Evolutionary conservation across 2,329 filamentous ascomycete genomes (phyloP).

Genomic region (Apiospora aurea): DNA sequence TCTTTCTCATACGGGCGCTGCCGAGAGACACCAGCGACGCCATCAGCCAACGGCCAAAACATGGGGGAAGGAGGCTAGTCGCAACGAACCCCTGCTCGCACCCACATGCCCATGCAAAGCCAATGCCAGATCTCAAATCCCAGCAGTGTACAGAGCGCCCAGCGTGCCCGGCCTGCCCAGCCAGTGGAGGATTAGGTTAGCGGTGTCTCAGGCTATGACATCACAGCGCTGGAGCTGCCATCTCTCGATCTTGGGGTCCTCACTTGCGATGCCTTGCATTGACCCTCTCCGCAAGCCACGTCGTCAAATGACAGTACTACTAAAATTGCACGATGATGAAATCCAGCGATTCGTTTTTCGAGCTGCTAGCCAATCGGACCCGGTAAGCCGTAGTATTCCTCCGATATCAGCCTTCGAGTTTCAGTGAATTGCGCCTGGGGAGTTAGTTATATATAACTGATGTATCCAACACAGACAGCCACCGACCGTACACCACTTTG

Average conservation of each 20-base stretch:
- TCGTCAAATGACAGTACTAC: conserved; percentile 5
- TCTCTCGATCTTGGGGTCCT: conserved; percentile 7
- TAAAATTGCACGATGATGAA: conserved; percentile 17
- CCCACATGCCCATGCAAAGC: background rate
- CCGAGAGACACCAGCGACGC: background rate
- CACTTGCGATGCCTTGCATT: conserved; percentile 5
- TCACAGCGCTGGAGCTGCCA: background rate
- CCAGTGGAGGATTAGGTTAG: background rate
- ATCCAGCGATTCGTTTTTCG: conserved; percentile 10
- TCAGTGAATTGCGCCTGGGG: background rate
- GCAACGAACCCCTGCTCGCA: background rate
- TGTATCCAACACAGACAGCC: background rate
- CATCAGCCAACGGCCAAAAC: background rate
- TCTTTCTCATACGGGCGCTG: background rate
- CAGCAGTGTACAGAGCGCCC: too few relatives aligned
- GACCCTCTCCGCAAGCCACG: conserved; percentile 10
- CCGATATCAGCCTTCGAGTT: conserved; percentile 4
- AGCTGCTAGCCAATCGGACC: background rate
- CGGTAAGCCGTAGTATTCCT: background rate
- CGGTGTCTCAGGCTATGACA: conserved; percentile 19
- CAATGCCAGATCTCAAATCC: background rate
- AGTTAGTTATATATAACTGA: background rate
- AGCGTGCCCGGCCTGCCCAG: too few relatives aligned
- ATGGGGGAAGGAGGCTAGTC: background rate
- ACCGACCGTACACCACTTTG: background rate